Conservation (phyloP, 805 yeast species). For the Jamesozyma hellenica region DNA sequence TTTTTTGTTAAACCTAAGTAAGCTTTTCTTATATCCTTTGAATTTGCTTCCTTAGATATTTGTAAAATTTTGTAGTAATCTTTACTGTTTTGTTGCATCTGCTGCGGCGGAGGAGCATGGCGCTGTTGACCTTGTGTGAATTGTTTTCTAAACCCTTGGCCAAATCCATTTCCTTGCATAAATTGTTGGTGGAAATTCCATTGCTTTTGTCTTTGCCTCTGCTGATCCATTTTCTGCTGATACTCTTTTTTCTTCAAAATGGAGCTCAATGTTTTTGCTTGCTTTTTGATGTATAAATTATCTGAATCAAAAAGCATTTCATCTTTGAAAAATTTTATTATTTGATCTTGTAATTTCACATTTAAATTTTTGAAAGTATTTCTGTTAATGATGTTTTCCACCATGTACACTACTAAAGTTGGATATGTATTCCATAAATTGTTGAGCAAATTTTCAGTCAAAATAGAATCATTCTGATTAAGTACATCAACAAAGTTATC, state of each 20-base stretch:
- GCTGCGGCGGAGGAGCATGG: constrained; percentile 30
- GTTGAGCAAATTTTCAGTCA: constrained; percentile 14
- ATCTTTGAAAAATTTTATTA: constrained; percentile 18
- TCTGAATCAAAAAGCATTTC: constrained; percentile 11
- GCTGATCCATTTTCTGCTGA: constrained; percentile 1
- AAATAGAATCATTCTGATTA: constrained; percentile 6
- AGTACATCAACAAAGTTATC: constrained; percentile 6
- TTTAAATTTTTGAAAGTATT: constrained; percentile 5
- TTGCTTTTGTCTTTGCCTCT: constrained; percentile 27
- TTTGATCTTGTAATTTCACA: constrained; percentile 8
- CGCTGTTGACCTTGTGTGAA: constrained; percentile 21
- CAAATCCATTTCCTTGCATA: constrained; percentile 27
- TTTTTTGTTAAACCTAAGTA: constrained; percentile 68
- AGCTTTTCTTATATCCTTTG: constrained; percentile 66
- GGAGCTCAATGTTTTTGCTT: constrained; percentile 30
- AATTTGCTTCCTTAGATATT: constrained; percentile 55
- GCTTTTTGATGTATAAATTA: constrained; percentile 12
- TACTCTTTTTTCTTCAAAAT: constrained; percentile 8
- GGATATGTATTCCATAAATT: constrained; percentile 24
- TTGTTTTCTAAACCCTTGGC: constrained; percentile 34
- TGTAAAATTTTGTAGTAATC: constrained; percentile 79
- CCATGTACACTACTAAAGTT: constrained; percentile 18
- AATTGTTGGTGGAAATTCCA: constrained; percentile 39
- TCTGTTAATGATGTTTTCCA: constrained; percentile 11
- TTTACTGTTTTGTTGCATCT: constrained; percentile 31